Evolutionary conservation across 1,139 yeast genomes (phyloP).

Genomic region (Scheffersomyces parashehatae): DNA sequence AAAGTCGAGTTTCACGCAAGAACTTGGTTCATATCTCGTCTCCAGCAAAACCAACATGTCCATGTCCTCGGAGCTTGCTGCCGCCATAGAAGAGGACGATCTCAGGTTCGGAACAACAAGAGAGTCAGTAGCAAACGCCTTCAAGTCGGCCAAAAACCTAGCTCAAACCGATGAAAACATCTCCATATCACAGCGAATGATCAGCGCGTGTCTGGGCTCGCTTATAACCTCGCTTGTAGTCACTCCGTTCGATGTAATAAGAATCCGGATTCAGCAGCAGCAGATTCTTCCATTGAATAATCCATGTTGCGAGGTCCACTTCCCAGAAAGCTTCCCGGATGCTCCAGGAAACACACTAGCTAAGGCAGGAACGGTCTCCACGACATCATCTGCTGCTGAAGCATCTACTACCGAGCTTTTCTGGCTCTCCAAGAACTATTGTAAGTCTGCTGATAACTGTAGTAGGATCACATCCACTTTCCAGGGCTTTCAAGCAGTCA

Average conservation of each 20-base stretch:
- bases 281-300: constrained; percentile 50
- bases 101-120: constrained; percentile 7
- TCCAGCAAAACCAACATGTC: constrained; percentile 21
- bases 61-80: constrained; percentile 41
- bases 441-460: constrained; percentile 34
- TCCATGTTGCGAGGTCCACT: constrained; percentile 29
- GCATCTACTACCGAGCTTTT: constrained; percentile 26
- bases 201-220: constrained; percentile 91
- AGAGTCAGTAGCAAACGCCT: not conserved
- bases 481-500: constrained; percentile 70
- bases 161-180: constrained; percentile 25
- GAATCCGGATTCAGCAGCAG: constrained; percentile 90
- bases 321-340: constrained; percentile 4
- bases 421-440: constrained; percentile 43
- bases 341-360: constrained; percentile 11
- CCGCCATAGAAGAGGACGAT: constrained; percentile 34
- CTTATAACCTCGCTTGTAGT: constrained; percentile 81
- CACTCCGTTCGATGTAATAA: constrained; percentile 92
- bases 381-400: not conserved
- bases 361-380: not conserved
- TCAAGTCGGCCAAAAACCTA: not conserved
- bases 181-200: constrained; percentile 66
- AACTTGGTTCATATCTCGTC: no score
- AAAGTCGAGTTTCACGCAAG: no score
- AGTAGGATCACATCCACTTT: constrained; percentile 55